phyloP scores from a whole-genome alignment of 2,329 filamentous ascomycete genomes.

The Curvularia hawaiiensis region DNA sequence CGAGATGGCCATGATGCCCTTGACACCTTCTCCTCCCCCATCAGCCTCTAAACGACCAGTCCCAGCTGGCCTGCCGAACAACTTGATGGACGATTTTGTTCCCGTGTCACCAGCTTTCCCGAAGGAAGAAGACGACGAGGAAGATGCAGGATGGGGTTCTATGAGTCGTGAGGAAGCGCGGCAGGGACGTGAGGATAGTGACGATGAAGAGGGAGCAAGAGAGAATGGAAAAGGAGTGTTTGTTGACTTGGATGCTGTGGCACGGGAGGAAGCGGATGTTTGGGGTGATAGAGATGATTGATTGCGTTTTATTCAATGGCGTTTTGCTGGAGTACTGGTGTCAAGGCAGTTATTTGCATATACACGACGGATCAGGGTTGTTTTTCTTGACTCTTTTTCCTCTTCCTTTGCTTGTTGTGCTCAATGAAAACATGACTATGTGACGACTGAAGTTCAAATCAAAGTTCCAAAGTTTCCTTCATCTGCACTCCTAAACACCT shows the following conservation, averaged over 20 bases:
- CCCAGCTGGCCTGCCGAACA: constrained; percentile 37
- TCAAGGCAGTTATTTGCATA: background rate
- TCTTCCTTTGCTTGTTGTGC: background rate
- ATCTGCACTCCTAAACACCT: constrained; percentile 9
- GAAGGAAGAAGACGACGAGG: constrained; percentile 31
- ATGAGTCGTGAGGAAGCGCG: constrained; percentile 35
- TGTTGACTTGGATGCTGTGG: constrained; percentile 43
- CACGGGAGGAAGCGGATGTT: constrained; percentile 44
- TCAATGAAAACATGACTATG: background rate
- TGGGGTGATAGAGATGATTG: constrained; percentile 41
- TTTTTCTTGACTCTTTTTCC: background rate
- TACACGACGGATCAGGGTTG: background rate
- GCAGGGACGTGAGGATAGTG: constrained; percentile 15
- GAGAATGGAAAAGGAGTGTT: constrained; percentile 22
- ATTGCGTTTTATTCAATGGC: background rate
- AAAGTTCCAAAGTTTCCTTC: constrained; percentile 2
- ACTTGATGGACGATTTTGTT: constrained; percentile 45
- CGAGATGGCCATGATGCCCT: constrained; percentile 43
- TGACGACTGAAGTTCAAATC: background rate
- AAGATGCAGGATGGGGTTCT: constrained; percentile 44
- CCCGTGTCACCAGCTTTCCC: constrained; percentile 30
- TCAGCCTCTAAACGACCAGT: constrained; percentile 15
- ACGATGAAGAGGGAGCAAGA: constrained; percentile 22
- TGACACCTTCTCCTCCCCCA: constrained; percentile 30
- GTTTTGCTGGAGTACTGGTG: background rate